Evolutionary conservation across 2,329 filamentous ascomycete species (phyloP).

Genomic region (Fusarium cicatricum): DNA sequence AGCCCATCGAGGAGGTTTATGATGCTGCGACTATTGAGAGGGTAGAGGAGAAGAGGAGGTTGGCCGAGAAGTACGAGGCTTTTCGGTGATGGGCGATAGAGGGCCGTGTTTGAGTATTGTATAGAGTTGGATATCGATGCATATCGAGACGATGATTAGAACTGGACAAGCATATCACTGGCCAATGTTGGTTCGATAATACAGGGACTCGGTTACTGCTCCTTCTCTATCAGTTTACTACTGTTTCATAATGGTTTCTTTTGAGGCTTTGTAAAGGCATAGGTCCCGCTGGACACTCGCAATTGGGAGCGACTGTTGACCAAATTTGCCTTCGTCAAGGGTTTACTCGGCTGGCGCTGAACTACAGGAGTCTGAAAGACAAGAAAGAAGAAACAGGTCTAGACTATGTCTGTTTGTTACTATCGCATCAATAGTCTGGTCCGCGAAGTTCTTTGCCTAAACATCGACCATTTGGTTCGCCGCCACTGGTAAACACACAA

Average conservation of each 20-base stretch:
- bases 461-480: too few relatives aligned
- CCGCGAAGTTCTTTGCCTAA: too few relatives aligned
- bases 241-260: neutral
- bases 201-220: neutral
- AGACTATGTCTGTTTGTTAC: too few relatives aligned
- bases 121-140: neutral
- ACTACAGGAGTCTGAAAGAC: too few relatives aligned
- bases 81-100: conserved; percentile 47
- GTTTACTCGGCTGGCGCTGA: too few relatives aligned
- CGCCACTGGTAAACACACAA: too few relatives aligned
- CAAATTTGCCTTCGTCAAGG: too few relatives aligned
- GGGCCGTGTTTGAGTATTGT: neutral
- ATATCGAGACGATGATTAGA: neutral
- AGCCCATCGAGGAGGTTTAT: conserved; percentile 77
- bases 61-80: conserved; percentile 70
- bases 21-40: conserved; percentile 69
- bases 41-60: conserved; percentile 72
- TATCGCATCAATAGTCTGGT: too few relatives aligned
- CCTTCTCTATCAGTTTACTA: too few relatives aligned
- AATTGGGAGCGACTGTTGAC: too few relatives aligned
- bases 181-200: neutral
- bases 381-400: too few relatives aligned
- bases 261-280: neutral
- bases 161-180: conserved; percentile 1
- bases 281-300: too few relatives aligned